Percentiles rank a stretch among this genome's conserved stretches.
Evolutionary conservation across 768 basidiomycete genomes (phyloP).

Genomic region (Suillus cothurnatus): DNA sequence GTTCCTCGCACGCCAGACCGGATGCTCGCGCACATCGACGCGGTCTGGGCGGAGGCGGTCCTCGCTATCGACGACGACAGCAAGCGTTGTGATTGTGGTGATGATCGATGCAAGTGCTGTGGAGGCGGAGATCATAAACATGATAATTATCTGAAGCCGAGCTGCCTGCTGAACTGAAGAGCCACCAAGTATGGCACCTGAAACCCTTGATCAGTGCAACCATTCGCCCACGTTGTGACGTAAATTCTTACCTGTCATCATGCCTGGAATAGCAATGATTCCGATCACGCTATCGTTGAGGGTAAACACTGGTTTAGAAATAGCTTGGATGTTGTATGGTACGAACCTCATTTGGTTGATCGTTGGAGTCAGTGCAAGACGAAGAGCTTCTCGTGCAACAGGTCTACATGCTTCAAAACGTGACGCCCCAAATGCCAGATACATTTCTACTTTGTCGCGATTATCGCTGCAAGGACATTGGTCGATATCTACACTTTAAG

Average conservation of each 20-base stretch:
- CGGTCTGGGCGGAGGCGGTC: constrained; percentile 66
- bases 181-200: constrained; percentile 87
- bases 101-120: constrained; percentile 72
- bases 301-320: constrained; percentile 1
- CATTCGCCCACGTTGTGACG: not conserved
- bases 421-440: constrained; percentile 84
- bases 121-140: constrained; percentile 88
- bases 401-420: constrained; percentile 83
- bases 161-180: constrained; percentile 85
- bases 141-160: constrained; percentile 88
- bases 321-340: not conserved
- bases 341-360: constrained; percentile 84
- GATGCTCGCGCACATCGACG: constrained; percentile 44
- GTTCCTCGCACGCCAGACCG: constrained; percentile 37
- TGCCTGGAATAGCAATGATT: constrained; percentile 76
- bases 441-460: constrained; percentile 81
- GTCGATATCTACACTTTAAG: not conserved
- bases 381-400: constrained; percentile 76
- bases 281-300: constrained; percentile 58
- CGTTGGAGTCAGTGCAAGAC: constrained; percentile 75
- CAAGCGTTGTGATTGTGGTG: constrained; percentile 60
- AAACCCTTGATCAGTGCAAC: constrained; percentile 63
- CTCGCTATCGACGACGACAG: constrained; percentile 66
- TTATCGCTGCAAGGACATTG: constrained; percentile 58
- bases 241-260: constrained; percentile 1